These are phyloP conservation scores for Calonectria leucothoes DNA, from an alignment of 2,329 filamentous ascomycete species.

Conservation along the genomic window DNA sequence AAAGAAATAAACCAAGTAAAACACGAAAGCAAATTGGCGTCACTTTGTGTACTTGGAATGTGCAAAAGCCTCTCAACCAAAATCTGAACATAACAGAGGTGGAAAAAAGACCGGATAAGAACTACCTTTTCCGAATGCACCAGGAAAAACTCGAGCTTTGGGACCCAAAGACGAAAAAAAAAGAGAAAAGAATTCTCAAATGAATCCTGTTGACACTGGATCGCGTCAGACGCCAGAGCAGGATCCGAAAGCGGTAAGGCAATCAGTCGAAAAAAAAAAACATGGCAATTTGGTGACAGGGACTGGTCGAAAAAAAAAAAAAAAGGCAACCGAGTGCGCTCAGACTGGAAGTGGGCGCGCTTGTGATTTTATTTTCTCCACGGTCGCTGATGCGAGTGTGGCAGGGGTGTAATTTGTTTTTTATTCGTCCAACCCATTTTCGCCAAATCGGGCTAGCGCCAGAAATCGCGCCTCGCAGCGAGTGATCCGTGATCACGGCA, in stretches of 20 bases:
- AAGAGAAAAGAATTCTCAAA: neutral
- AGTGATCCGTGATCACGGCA: slow-evolving; percentile 64
- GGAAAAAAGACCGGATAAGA: neutral
- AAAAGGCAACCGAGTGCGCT: neutral
- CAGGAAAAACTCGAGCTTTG: neutral
- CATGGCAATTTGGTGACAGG: neutral
- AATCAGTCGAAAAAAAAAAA: slow-evolving; percentile 9
- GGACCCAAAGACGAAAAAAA: neutral
- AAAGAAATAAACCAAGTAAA: neutral
- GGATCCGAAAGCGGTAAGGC: slow-evolving; percentile 1
- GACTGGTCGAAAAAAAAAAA: slow-evolving; percentile 9
- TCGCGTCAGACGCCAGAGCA: neutral
- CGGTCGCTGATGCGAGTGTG: slow-evolving; percentile 28
- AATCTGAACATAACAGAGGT: neutral
- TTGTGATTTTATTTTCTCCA: slow-evolving; percentile 40
- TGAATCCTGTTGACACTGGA: no score
- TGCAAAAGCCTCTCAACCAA: neutral
- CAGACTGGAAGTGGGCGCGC: slow-evolving; percentile 20
- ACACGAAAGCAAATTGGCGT: no score
- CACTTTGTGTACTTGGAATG: no score
- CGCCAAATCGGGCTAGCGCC: slow-evolving; percentile 47
- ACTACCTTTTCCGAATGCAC: neutral
- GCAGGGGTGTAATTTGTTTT: slow-evolving; percentile 42
- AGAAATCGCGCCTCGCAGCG: slow-evolving; percentile 40
- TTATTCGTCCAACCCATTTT: slow-evolving; percentile 45